Percentiles rank a stretch among this genome's conserved stretches.
Conservation (phyloP, 768 basidiomycete genomes). For the Podaxis rugospora region DNA sequence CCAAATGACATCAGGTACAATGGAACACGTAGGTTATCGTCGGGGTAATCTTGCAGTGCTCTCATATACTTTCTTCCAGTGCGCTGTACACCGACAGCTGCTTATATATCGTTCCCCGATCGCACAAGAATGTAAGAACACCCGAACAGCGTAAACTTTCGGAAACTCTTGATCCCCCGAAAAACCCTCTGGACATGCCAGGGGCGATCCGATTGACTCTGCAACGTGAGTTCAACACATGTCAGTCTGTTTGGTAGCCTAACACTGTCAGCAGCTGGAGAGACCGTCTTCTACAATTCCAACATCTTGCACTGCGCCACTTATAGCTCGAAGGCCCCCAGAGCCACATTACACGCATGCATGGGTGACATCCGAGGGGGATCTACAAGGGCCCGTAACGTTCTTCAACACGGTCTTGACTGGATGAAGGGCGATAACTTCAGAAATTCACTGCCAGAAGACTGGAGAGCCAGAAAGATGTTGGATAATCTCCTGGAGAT, state of each 20-base stretch:
- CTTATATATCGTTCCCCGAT: conserved; percentile 66
- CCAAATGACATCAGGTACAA: conserved; percentile 46
- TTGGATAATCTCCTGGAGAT: conserved; percentile 53
- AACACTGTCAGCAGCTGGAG: conserved; percentile 44
- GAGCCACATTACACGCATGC: conserved; percentile 68
- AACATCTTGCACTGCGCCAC: conserved; percentile 75
- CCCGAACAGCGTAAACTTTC: conserved; percentile 55
- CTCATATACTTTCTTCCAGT: conserved; percentile 26
- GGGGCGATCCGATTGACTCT: conserved; percentile 53
- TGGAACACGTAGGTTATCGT: conserved; percentile 66
- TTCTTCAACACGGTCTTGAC: conserved; percentile 67
- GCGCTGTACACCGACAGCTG: conserved; percentile 67
- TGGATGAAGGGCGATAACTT: conserved; percentile 65
- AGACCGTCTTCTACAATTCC: conserved; percentile 77
- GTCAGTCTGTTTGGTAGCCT: neutral
- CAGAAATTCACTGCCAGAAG: conserved; percentile 35
- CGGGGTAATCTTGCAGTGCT: neutral
- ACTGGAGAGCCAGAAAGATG: conserved; percentile 46
- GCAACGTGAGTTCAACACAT: conserved; percentile 37
- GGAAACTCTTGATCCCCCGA: conserved; percentile 42
- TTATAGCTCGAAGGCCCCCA: conserved; percentile 43
- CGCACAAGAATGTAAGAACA: conserved; percentile 56
- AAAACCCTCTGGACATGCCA: conserved; percentile 66
- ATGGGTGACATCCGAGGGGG: conserved; percentile 65
- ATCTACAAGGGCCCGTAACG: conserved; percentile 57